Base-by-base conservation (phyloP, 306 rosid species). In the Parietaria judaica region DNA sequence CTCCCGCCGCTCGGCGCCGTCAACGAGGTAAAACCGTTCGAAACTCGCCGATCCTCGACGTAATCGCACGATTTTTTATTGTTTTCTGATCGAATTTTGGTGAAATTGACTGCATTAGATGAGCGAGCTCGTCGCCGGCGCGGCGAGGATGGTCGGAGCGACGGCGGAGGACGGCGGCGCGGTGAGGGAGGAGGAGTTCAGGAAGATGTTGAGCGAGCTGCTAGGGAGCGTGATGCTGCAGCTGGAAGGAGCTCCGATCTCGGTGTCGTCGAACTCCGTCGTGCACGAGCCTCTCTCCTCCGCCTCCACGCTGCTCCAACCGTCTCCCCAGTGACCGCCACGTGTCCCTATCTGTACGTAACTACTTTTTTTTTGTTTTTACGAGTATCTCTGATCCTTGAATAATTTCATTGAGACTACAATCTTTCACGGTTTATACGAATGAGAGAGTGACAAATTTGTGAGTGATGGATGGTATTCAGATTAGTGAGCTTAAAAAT, bases 1-100 rank as follows among this genome's bases (percentile, higher is more conserved):
- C 81, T 94, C 43, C 99, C 97, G 35, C 99, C 97, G 14, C 67
- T 80, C 50, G 97, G 95, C 54, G 86, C 94, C 70, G 73, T 94
- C 51, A 82, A 81, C 49, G 82, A 82, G 95, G 99, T 94, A 23
- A 23, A 23, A 23, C 31, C 31, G 31, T 2, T 23, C 31, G 31
- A 23, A 23, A 58, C 76, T 54, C 11, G 7, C 17, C 17, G 10
- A 14, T 43, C 14, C 15, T 41, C 36, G n/a, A 17, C 14, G 36
- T 50, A 51, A 15, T 51, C 17, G 31, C 16, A 2, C 7, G 9
- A 4, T 53, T 53, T 3, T 53, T 6, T 41, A 1, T 41, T 3
- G 45, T 11, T 49, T 10, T 49, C 15, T 49, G 8, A 49, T 4
- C 15, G 3, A 5, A 49, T 49, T 49, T 49, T 5, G 9, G n/a